A percentile compares a stretch with the other conserved stretches of the same genome.
These are phyloP conservation scores for Aspergillus uvarum DNA, from an alignment of 2,329 filamentous ascomycete species.

Conservation along the genomic window DNA sequence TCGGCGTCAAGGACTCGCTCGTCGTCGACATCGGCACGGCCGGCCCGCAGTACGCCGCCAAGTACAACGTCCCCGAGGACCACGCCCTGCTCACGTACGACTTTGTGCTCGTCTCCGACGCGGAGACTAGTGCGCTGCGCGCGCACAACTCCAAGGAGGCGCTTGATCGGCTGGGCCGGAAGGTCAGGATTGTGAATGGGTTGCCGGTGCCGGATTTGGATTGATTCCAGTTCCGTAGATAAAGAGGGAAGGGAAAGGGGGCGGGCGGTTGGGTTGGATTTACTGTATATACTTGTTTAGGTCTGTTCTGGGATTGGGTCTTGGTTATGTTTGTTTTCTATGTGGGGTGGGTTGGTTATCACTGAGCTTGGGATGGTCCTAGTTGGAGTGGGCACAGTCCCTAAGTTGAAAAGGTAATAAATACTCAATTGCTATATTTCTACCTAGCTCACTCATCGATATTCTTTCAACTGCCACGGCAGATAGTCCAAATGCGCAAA, in stretches of 20 bases:
- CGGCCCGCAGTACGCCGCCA: slow-evolving; percentile 53
- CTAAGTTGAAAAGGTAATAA: not conserved
- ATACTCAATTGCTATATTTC: not conserved
- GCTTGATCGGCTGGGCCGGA: slow-evolving; percentile 64
- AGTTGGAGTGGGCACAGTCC: too few relatives aligned
- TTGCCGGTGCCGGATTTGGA: slow-evolving; percentile 71
- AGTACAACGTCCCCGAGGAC: slow-evolving; percentile 65
- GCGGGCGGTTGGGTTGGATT: too few relatives aligned
- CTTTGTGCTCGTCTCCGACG: slow-evolving; percentile 72
- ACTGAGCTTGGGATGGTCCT: too few relatives aligned
- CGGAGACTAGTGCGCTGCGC: slow-evolving; percentile 66
- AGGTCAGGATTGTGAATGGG: slow-evolving; percentile 72
- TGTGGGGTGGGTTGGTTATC: too few relatives aligned
- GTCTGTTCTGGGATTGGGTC: too few relatives aligned
- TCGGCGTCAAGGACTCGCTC: slow-evolving; percentile 80
- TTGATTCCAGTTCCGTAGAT: too few relatives aligned
- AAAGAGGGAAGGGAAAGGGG: too few relatives aligned
- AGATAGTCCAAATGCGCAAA: not conserved
- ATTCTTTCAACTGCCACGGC: slow-evolving; percentile 5
- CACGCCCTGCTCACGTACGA: slow-evolving; percentile 67
- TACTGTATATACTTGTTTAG: too few relatives aligned
- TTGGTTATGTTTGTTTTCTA: too few relatives aligned
- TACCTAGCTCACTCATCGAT: not conserved
- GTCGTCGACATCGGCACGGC: slow-evolving; percentile 64
- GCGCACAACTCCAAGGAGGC: slow-evolving; percentile 67